Evolutionary conservation across 2,329 filamentous ascomycete species (phyloP).

Genomic region (Passalora sequoiae): DNA sequence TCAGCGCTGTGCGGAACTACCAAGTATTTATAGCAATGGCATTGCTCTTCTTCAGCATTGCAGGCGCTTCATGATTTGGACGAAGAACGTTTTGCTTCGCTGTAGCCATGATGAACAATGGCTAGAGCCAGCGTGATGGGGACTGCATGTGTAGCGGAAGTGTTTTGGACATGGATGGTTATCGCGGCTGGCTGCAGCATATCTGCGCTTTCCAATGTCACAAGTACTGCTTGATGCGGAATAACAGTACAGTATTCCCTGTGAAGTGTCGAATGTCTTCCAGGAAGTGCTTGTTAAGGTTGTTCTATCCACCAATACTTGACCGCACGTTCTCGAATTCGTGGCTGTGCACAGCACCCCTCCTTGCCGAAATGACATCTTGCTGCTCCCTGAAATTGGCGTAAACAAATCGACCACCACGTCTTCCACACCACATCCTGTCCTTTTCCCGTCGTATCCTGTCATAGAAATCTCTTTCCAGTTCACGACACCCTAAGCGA

Average conservation of each 20-base stretch:
- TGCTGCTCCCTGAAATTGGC: background rate
- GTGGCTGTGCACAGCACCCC: background rate
- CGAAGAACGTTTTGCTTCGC: no score
- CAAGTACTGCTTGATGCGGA: background rate
- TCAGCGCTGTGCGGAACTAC: no score
- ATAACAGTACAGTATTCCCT: background rate
- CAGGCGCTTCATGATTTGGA: no score
- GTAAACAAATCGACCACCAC: background rate
- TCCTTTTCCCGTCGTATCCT: no score
- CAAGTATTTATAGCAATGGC: no score
- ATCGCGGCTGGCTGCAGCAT: background rate
- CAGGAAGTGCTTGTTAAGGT: background rate
- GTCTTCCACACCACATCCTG: background rate
- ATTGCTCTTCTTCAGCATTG: no score
- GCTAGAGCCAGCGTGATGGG: no score
- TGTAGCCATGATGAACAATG: no score
- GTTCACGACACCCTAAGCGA: background rate
- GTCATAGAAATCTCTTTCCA: no score
- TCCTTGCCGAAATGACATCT: background rate
- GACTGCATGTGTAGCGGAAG: background rate
- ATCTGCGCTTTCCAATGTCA: background rate
- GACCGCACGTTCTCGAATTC: background rate
- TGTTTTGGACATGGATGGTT: constrained; percentile 4
- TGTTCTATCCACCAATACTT: background rate
- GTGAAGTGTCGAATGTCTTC: background rate